phyloP scores from a whole-genome alignment of 768 basidiomycete genomes.

The Trametes elegans region DNA sequence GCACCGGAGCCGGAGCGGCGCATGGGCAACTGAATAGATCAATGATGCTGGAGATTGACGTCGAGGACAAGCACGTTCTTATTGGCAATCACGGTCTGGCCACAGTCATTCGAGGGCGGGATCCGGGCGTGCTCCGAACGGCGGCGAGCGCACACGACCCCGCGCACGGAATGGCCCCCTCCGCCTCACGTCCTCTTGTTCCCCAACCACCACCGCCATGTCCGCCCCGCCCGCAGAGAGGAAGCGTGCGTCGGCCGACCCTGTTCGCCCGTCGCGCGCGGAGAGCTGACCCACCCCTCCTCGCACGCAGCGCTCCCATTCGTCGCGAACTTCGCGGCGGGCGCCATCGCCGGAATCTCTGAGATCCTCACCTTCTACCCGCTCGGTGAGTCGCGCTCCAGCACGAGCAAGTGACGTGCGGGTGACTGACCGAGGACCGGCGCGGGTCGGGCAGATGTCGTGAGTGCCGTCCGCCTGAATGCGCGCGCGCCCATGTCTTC shows the following conservation, averaged over 20 bases:
- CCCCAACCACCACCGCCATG: constrained; percentile 1
- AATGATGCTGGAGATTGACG: too few species aligned
- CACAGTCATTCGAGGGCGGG: neutral
- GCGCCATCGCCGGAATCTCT: constrained; percentile 92
- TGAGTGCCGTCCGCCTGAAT: constrained; percentile 40
- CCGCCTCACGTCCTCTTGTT: neutral
- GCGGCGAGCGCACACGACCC: neutral
- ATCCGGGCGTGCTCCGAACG: neutral
- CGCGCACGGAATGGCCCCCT: neutral
- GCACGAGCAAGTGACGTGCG: too few species aligned
- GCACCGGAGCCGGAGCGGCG: neutral
- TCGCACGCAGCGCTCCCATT: constrained; percentile 71
- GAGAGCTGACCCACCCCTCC: neutral
- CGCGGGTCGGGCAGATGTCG: constrained; percentile 82
- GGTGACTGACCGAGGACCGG: too few species aligned
- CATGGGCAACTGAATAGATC: too few species aligned
- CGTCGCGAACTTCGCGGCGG: constrained; percentile 87
- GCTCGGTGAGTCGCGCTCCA: constrained; percentile 75
- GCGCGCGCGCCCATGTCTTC: constrained; percentile 1
- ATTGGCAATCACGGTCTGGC: neutral
- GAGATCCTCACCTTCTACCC: constrained; percentile 87
- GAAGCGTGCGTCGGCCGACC: neutral
- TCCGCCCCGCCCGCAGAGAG: constrained; percentile 13
- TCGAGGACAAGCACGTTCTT: neutral
- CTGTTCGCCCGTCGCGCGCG: neutral